Conservation (phyloP, 1,284 basidiomycete genomes). For the Trichosporon sp. region DNA sequence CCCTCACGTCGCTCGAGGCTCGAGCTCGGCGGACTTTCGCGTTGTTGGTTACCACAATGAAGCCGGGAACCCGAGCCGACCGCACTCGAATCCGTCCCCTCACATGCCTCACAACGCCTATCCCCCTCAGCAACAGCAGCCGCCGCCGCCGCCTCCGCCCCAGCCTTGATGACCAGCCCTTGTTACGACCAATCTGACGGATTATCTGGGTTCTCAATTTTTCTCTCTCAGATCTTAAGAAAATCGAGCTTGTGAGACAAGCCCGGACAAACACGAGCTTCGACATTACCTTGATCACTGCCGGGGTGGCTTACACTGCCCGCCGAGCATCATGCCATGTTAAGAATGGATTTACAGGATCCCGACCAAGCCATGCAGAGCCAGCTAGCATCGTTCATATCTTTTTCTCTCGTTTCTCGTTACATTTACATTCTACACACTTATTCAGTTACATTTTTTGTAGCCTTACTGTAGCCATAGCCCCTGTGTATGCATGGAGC, state of each 20-base stretch:
- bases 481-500: slow-evolving; percentile 20
- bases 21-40: slow-evolving; percentile 13
- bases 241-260: background rate
- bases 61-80: background rate
- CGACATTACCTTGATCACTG: background rate
- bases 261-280: background rate
- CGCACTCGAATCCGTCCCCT: slow-evolving; percentile 12
- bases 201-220: slow-evolving; percentile 4
- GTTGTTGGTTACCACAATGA: slow-evolving; percentile 8
- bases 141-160: slow-evolving; percentile 13
- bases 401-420: background rate
- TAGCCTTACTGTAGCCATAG: slow-evolving; percentile 20
- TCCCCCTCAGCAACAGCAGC: slow-evolving; percentile 8
- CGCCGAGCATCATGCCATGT: slow-evolving; percentile 8
- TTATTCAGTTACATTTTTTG: slow-evolving; percentile 18
- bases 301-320: slow-evolving; percentile 13
- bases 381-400: slow-evolving; percentile 2
- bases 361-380: slow-evolving; percentile 8
- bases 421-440: slow-evolving; percentile 10
- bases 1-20: background rate
- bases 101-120: slow-evolving; percentile 17
- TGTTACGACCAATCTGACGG: slow-evolving; percentile 14
- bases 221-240: background rate
- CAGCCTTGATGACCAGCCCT: background rate
- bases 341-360: background rate